phyloP scores from a whole-genome alignment of 2,329 filamentous ascomycete species.

The Aspergillus viridinutans region DNA sequence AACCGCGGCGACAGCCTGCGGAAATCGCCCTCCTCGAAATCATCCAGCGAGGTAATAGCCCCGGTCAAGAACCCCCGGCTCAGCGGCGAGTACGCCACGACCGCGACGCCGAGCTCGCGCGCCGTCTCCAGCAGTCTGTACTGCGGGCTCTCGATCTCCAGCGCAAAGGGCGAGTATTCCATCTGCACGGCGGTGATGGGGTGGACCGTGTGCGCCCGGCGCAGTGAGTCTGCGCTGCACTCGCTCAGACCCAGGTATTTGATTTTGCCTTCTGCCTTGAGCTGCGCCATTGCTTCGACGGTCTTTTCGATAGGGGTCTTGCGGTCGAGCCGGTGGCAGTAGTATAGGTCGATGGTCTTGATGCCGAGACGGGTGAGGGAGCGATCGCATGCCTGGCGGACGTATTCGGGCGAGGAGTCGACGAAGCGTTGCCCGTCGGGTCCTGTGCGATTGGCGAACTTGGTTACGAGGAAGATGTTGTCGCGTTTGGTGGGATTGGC shows the following conservation, averaged over 20 bases:
- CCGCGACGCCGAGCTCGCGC: constrained; percentile 33
- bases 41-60: constrained; percentile 34
- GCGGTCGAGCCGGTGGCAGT: constrained; percentile 43
- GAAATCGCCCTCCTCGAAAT: constrained; percentile 44
- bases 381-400: constrained; percentile 37
- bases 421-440: constrained; percentile 16
- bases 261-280: constrained; percentile 52
- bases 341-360: constrained; percentile 47
- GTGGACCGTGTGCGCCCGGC: constrained; percentile 47
- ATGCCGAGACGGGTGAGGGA: constrained; percentile 41
- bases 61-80: constrained; percentile 45
- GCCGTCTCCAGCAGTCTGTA: constrained; percentile 22
- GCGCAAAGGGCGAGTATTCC: constrained; percentile 49
- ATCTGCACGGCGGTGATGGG: constrained; percentile 52
- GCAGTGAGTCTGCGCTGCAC: constrained; percentile 47
- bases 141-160: constrained; percentile 45
- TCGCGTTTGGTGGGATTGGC: constrained; percentile 39
- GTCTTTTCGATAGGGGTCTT: constrained; percentile 38
- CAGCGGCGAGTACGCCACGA: constrained; percentile 43
- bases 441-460: constrained; percentile 40
- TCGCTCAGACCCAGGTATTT: constrained; percentile 50
- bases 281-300: constrained; percentile 41
- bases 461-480: constrained; percentile 52
- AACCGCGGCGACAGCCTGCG: constrained; percentile 48
- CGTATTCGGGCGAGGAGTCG: constrained; percentile 40